These are phyloP conservation scores for Syzygium oleosum DNA, from an alignment of 345 rosid species.

Conservation along the genomic window DNA sequence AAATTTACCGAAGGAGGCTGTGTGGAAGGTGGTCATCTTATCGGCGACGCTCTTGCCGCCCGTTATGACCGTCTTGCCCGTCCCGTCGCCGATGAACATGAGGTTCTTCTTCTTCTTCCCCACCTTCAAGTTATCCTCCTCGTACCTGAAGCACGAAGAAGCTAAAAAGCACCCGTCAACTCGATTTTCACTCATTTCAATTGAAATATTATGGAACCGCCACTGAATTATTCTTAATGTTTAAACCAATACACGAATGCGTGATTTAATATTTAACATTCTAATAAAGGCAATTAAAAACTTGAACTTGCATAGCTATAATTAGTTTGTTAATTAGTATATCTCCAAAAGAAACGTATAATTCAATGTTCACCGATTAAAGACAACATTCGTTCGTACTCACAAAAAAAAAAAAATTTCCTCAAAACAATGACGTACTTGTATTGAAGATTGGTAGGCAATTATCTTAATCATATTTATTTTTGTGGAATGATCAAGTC, in stretches of 20 bases:
- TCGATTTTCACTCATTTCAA: background rate
- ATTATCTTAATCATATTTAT: background rate
- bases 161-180: too few species aligned
- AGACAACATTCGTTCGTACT: background rate
- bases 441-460: background rate
- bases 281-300: background rate
- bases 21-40: constrained; percentile 76
- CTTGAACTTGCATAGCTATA: background rate
- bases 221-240: background rate
- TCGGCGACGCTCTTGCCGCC: constrained; percentile 59
- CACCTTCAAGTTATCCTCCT: constrained; percentile 68
- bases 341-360: background rate
- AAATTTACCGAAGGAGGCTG: constrained; percentile 79
- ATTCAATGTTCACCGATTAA: background rate
- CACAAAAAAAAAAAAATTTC: background rate
- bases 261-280: background rate
- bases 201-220: background rate
- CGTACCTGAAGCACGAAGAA: constrained; percentile 40
- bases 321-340: background rate
- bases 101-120: constrained; percentile 80
- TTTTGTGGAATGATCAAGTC: background rate
- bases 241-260: fast-evolving
- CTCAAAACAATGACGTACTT: background rate
- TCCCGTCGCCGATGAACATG: constrained; percentile 96
- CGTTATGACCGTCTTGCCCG: constrained; percentile 59